Base-by-base conservation (phyloP, 305 asterid genomes). In the Rubia tinctorum region DNA sequence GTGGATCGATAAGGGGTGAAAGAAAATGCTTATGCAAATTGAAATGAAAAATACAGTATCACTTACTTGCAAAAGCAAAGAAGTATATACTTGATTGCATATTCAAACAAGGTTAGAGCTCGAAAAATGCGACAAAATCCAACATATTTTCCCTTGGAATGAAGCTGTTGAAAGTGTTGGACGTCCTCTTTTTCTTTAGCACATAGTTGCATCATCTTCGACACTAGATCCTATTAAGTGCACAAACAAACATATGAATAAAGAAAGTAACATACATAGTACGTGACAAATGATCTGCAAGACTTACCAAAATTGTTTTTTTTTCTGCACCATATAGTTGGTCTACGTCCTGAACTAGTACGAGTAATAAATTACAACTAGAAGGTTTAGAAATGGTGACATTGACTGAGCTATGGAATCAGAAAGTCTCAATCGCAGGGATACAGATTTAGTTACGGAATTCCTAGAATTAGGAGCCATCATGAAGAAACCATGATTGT, bases 401-500 rank as follows among this genome's bases (percentile, higher is more conserved):
- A 13, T 65, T 60, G 42, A 76, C 72, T 8, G 72, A 45, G 2
- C 34, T 39, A 6, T 2, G 7, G 69, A 42, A 27, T 78, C 70
- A 7, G 59, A 18, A 2, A 86, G 75, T 20, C 83, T 72, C 44
- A 88, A 71, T 1, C 88, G 88, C 10, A 88, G 88, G 0, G 43
- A 15, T 18, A 86, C 73, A 13, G 71, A 37, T 47, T 80, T 83
- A 1, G 49, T 49, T 0, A 73, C 59, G 0, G 87, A 74, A 7
- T 75, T 65, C 88, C 91, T 86, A 17, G 8, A 39, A 67, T 88
- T 88, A 1, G 91, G 93, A 76, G 91, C 84, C 89, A 88, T 86
- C 90, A 88, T 85, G 73, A 86, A 88, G 62, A 80, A 86, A 3
- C 90, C 91, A 39, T 86, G 90, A 62, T 88, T 86, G 79, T 90